Percentiles rank a stretch among this genome's conserved stretches.
Conservation (phyloP, 2,329 filamentous ascomycete species). For the Aspergillus alliaceus region DNA sequence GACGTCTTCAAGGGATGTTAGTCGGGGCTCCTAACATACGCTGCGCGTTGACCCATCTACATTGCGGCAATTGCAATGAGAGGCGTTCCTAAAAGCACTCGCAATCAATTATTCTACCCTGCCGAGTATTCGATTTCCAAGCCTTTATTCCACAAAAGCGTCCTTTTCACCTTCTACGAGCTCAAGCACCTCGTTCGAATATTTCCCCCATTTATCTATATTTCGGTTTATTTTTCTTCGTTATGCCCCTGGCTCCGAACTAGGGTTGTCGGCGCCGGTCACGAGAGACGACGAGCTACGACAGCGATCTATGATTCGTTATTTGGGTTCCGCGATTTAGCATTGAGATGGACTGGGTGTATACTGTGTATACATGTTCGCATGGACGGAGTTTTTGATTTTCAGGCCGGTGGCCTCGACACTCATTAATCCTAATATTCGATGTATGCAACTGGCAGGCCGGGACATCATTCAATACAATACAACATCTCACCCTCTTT, state of each 20-base stretch:
- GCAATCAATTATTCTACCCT: background rate
- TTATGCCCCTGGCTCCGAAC: background rate
- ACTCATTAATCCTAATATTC: background rate
- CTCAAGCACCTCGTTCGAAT: background rate
- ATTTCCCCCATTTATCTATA: background rate
- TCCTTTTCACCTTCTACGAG: background rate
- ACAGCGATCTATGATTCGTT: background rate
- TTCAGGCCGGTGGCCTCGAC: background rate
- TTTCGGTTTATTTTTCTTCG: background rate
- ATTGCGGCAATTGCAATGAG: background rate
- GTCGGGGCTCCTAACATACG: background rate
- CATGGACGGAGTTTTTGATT: conserved; percentile 1
- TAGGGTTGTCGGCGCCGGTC: background rate
- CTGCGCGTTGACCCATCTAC: background rate
- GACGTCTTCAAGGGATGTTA: background rate
- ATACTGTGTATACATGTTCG: background rate
- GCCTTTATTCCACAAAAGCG: background rate
- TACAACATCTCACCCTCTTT: background rate
- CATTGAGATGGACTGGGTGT: background rate
- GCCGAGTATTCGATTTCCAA: background rate
- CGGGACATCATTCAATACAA: background rate
- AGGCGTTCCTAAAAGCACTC: background rate
- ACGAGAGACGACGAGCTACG: background rate
- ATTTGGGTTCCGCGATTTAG: background rate
- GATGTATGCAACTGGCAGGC: background rate